Evolutionary conservation across 1,139 yeast genomes (phyloP).

Genomic region (Pichia sp.): DNA sequence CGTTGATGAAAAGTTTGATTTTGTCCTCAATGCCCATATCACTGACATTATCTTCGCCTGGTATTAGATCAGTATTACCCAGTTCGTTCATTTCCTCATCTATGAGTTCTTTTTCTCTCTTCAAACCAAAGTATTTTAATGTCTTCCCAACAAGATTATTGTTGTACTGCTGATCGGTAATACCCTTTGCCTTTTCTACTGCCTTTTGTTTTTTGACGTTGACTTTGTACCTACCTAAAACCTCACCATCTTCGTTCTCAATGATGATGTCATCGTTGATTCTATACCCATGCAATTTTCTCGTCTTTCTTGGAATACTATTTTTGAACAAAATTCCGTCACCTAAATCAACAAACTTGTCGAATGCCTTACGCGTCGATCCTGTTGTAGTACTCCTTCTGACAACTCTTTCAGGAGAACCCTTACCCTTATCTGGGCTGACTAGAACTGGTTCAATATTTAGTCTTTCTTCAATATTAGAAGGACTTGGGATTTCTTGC

Average conservation of each 20-base stretch:
- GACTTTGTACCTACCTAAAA: constrained; percentile 74
- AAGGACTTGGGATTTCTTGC: neutral
- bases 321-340: constrained; percentile 15
- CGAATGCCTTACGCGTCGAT: constrained; percentile 9
- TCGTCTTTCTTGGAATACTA: constrained; percentile 19
- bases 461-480: neutral
- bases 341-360: constrained; percentile 17
- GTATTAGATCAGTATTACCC: constrained; percentile 24
- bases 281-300: constrained; percentile 46
- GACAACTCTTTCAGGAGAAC: constrained; percentile 1
- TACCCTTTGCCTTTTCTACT: constrained; percentile 8
- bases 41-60: constrained; percentile 16
- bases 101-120: constrained; percentile 11
- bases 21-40: constrained; percentile 25
- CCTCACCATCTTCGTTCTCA: constrained; percentile 91
- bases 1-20: constrained; percentile 25
- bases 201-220: constrained; percentile 35
- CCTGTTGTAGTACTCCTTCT: constrained; percentile 8
- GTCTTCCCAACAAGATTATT: constrained; percentile 23
- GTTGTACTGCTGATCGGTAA: constrained; percentile 13
- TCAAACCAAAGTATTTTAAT: constrained; percentile 18
- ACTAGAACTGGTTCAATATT: neutral
- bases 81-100: constrained; percentile 25
- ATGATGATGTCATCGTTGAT: constrained; percentile 72
- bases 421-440: neutral